Base-by-base conservation (phyloP, 306 rosid genomes). In the Lathyrus aphaca region DNA sequence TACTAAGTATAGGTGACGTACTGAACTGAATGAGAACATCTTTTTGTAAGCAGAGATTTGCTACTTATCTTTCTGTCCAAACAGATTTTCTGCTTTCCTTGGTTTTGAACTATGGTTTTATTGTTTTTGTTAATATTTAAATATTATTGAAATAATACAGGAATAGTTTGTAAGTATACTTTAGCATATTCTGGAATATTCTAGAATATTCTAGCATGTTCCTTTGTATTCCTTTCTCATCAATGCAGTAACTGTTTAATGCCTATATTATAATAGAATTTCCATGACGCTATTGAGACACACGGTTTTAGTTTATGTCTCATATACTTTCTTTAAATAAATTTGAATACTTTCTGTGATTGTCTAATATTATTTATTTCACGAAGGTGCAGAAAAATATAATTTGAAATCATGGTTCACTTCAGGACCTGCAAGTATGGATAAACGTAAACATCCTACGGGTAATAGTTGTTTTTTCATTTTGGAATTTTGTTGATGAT, bases 391-490 rank as follows among this genome's bases (percentile, higher is more conserved):
- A 56, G 90, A 72, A 59, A 90, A 67, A 66, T 77, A 76, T 64
- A 62, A 83, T 64, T 82, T 94, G 80, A 86, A 84, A 63, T 84
- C 88, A 18, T 94, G 97, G 98, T 86, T 90, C 44, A 64, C 71
- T 57, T 82, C 95, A 59, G 72, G 94, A 74, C 65, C 87, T 65
- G 79, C 79, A 76, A 81, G 81, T 57, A 62, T 64, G 30, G 68
- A 75, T 58, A 77, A 80, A 70, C 78, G 68, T 68, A 76, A 53
- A 64, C 84, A 80, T 68, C 61, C 55, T 48, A 73, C 49, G 54
- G 74, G 77, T 72, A 79, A 66, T 4, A 8, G 42, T 15, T 17
- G 14, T 58, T 29, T 39, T 62, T 46, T 72, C 49, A 11, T 67
- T 62, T 35, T 53, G 57, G 21, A 46, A 58, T 65, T 66, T 62